These are phyloP conservation scores for Neurospora sp. DNA, from an alignment of 495 filamentous ascomycete genomes.

Conservation along the genomic window DNA sequence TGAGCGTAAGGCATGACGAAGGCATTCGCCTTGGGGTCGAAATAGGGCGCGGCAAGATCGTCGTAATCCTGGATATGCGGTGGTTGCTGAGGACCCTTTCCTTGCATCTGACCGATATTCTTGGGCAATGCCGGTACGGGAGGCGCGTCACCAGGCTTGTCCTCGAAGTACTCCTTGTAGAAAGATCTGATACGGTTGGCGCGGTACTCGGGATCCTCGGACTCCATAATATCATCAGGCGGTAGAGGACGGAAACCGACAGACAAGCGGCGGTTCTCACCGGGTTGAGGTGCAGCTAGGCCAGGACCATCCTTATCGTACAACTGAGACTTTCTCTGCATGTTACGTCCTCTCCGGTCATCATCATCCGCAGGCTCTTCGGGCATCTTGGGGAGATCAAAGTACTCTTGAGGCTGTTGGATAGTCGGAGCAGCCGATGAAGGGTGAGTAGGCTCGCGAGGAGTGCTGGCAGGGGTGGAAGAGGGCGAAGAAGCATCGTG, in stretches of 20 bases:
- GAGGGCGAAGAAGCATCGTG: constrained; percentile 10
- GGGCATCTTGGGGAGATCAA: constrained; percentile 12
- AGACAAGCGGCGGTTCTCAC: constrained; percentile 63
- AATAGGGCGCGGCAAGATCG: constrained; percentile 38
- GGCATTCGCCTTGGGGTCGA: constrained; percentile 62
- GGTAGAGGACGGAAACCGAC: constrained; percentile 90
- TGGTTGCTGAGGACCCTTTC: not conserved
- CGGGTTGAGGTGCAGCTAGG: constrained; percentile 44
- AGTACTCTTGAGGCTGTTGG: constrained; percentile 20
- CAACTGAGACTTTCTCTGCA: constrained; percentile 27
- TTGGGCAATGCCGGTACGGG: constrained; percentile 48
- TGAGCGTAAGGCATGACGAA: constrained; percentile 75
- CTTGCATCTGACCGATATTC: constrained; percentile 19
- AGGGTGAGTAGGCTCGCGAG: constrained; percentile 3
- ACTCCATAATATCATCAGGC: constrained; percentile 54
- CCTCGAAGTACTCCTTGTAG: constrained; percentile 99
- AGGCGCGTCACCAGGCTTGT: constrained; percentile 38
- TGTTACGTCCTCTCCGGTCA: constrained; percentile 21
- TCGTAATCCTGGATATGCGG: not conserved
- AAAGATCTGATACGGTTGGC: constrained; percentile 96
- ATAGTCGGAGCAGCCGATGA: constrained; percentile 8
- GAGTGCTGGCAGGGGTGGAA: constrained; percentile 5
- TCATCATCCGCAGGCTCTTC: constrained; percentile 6
- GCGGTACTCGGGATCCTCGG: constrained; percentile 86
- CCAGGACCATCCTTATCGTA: constrained; percentile 23